Evolutionary conservation across 1,284 basidiomycete species (phyloP), one percentile per base, ranked within the genome.

Genomic region (Ustilago bromivora): DNA sequence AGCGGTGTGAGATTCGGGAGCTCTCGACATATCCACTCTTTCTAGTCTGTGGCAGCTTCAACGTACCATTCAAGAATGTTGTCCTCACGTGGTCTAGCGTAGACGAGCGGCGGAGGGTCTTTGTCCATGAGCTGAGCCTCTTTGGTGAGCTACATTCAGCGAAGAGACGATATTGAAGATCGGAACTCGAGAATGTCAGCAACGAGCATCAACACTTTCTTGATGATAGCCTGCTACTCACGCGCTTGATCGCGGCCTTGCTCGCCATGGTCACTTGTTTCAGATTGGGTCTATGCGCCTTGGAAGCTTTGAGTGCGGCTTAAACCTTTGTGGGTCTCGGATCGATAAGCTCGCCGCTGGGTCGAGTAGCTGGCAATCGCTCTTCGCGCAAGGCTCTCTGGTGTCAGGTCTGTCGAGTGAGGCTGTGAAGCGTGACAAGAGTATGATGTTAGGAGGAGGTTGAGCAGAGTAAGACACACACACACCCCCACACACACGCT

Each of bases 31-130:
- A 11, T 41, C 19, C 23, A 28, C 23, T 28, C 19, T 13, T 40
- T 19, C 32, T 17, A 36, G 13, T 38, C 63, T 75, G 71, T 69
- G 55, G 52, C 43, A 6, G 6, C 15, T 19, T 46, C 11, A 46
- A 82, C 75, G 66, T 59, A 79, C 80, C 83, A 82, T 51, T 78
- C 80, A 53, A 97, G 87, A 77, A 97, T 95, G 87, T 98, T 96
- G 91, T 95, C 96, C 90, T 97, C 95, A 81, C 96, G 94, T 34
- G 95, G 95, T 51, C 90, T 90, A 49, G 95, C 95, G 92, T 93
- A 96, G 54, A 96, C 92, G 87, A 95, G 96, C 68, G 95, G 95
- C 3, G 95, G 95, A 32, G 95, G 94, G 72, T 94, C 93, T 85
- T 89, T 93, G 88, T 96, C 94, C 95, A 98, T 97, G 59, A 90